Evolutionary conservation across 2,329 filamentous ascomycete species (phyloP), one percentile per base, ranked within the genome.

Genomic region (Tympanopsis confertula): DNA sequence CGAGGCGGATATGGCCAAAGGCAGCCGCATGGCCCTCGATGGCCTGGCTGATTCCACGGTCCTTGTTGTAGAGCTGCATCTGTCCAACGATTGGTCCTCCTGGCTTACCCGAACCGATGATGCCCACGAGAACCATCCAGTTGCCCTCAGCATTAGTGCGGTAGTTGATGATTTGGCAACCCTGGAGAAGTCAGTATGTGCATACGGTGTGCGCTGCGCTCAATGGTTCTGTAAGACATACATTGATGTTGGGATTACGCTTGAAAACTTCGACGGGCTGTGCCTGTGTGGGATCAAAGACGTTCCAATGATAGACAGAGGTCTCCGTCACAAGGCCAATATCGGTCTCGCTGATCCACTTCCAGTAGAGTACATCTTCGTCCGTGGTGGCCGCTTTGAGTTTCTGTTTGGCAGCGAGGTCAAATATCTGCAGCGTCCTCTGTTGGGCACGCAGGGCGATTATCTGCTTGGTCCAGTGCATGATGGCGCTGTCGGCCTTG

Each of bases 121-220:
- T 98, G 52, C 91, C 91, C 41, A 98, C 87, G 40, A 95, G 81
- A 20, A 93, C 88, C 80, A 94, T 94, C 91, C 91, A 98, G 64
- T 94, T 94, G 58, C 87, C 86, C 47, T 96, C 89, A 46, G 82
- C 77, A 60, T 89, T 95, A 50, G 93, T 85, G 49, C 89, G 86
- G 66, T 98, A 98, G 69, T 96, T 98, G 74, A 98, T 98, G 62
- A 98, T 98, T 76, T 98, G 91, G 63, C 86, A 93, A 47, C 82
- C 83, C 86, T 93, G 51, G 12, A 14, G 33, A n/a, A 22, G 24
- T 39, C n/a, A n/a, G n/a, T n/a, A n/a, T n/a, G 22, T 26, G 22
- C 7, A n/a, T 26, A n/a, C 7, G 7, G 22, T 26, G 22, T 26
- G 22, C 7, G 22, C n/a, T n/a, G n/a, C n/a, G n/a, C n/a, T n/a